phyloP scores from a whole-genome alignment of 2,329 filamentous ascomycete species.

The Diaporthe ilicicola region DNA sequence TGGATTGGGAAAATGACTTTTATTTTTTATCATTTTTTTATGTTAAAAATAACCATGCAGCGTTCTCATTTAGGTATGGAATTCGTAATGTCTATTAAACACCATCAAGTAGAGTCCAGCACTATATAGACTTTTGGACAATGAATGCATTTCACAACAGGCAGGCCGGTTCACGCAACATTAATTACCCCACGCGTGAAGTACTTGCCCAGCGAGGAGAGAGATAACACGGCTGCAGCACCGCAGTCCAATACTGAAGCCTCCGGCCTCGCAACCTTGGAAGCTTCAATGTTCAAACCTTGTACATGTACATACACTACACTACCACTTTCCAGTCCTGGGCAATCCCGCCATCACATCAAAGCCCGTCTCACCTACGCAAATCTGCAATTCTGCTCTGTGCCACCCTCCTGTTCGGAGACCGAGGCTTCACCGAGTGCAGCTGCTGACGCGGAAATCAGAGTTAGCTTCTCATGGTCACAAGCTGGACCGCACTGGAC shows the following conservation, averaged over 20 bases:
- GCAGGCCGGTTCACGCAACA: too few species aligned
- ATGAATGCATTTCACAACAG: background rate
- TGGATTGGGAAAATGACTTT: background rate
- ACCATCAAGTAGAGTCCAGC: background rate
- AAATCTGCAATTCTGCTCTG: background rate
- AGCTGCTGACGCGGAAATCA: background rate
- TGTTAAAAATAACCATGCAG: background rate
- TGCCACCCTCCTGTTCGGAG: background rate
- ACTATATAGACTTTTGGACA: background rate
- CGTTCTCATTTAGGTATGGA: background rate
- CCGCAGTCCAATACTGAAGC: background rate
- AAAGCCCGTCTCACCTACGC: background rate
- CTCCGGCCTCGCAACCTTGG: background rate
- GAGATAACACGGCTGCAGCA: background rate
- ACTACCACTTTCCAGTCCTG: constrained; percentile 14
- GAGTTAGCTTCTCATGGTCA: background rate
- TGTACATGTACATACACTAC: too few species aligned
- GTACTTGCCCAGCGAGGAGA: too few species aligned
- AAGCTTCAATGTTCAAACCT: too few species aligned
- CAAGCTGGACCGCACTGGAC: background rate
- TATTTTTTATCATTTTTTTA: background rate
- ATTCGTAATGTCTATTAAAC: constrained; percentile 11
- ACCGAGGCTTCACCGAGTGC: background rate
- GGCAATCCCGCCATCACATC: background rate
- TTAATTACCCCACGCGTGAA: too few species aligned